Conservation (phyloP, 345 rosid genomes). For the Salix caprea region DNA sequence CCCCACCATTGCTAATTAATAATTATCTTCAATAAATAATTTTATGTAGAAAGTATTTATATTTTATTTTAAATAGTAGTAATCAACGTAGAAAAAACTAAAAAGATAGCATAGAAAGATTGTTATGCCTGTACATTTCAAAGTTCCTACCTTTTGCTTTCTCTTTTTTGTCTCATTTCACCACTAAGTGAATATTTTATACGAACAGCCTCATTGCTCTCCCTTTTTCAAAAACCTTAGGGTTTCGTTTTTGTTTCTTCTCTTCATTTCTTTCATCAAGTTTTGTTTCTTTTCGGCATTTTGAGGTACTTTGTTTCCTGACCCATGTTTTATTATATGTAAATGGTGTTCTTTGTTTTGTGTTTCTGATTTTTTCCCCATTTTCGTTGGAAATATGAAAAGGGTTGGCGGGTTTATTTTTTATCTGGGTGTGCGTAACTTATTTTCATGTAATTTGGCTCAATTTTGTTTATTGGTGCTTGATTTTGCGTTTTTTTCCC, state of each 20-base stretch:
- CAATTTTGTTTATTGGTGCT: neutral
- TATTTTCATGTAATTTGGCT: neutral
- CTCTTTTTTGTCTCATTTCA: conserved; percentile 26
- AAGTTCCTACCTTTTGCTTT: conserved; percentile 12
- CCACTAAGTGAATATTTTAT: conserved; percentile 4
- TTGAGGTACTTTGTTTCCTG: conserved; percentile 7
- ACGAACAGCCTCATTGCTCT: neutral
- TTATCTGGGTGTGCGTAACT: neutral
- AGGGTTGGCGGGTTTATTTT: neutral
- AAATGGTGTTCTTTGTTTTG: neutral
- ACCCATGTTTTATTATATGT: neutral
- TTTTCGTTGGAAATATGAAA: neutral
- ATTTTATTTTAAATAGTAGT: neutral
- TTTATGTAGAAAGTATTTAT: neutral
- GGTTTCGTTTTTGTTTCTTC: neutral
- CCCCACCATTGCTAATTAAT: neutral
- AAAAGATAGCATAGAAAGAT: neutral
- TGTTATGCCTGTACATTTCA: conserved; percentile 18
- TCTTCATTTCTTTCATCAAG: neutral
- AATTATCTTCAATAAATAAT: neutral
- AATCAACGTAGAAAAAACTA: neutral
- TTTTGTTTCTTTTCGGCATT: conserved; percentile 3
- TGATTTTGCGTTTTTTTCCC: neutral
- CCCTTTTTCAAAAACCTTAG: neutral
- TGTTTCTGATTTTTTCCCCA: neutral